Base-by-base conservation (phyloP, 2,329 filamentous ascomycete genomes). In the Basipetospora chlamydospora region DNA sequence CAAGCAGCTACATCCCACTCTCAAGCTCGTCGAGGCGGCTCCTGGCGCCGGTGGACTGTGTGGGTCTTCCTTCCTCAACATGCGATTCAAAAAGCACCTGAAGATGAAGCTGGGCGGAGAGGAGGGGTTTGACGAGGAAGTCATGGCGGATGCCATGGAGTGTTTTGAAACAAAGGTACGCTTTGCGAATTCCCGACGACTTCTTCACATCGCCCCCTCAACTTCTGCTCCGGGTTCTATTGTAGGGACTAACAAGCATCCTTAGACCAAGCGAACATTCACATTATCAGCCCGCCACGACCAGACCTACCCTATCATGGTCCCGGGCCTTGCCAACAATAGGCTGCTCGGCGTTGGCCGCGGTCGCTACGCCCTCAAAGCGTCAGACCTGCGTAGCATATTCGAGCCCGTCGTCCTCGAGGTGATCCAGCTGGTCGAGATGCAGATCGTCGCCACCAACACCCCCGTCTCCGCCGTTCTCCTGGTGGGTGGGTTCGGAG, bases 401-500 rank as follows among this genome's bases (percentile, higher is more conserved):
- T 64, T 63, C 36, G 58, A 61, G 46, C 28, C 35, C 2, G 35
- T 37, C 26, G 21, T 37, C 9, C 21, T 37, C 17, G 35, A 37
- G 35, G 31, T 20, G 5, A 37, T 28, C 44, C 61, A 31, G 18
- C 21, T 37, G 2, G 35, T 31, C 13, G 25, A 22, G 18, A 28
- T 30, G 45, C 54, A 69, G 52, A 53, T 66, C 35, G 44, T 49
- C 2, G 51, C 61, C 15, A 53, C 60, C n/a, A 49, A 57, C 3
- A 56, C 56, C 3, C 55, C 62, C 4, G 57, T 66, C 32, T 54
- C 58, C 26, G 61, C 60, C 11, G 57, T 67, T 4, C 50, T 68
- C 4, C 53, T 69, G 5, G 64, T 68, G 10, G 64, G 64, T 13
- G 64, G 65, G 1, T 67, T 67, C 37, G 62, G 64, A 3, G 54